phyloP scores from a whole-genome alignment of 1,284 basidiomycete genomes.

The Ustilago curta region DNA sequence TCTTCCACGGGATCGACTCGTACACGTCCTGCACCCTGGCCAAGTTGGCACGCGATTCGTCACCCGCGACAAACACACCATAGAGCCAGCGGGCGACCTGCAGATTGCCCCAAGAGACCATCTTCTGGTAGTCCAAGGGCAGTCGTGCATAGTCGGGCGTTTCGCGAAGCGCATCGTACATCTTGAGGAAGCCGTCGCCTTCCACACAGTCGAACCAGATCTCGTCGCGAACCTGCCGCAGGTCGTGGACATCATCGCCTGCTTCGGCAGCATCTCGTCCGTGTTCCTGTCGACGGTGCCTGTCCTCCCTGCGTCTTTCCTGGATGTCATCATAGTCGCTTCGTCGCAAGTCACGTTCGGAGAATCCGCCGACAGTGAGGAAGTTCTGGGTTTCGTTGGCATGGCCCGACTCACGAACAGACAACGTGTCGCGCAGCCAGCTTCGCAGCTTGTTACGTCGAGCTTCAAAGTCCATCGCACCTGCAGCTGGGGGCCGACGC shows the following conservation, averaged over 20 bases:
- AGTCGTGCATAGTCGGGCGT: slow-evolving; percentile 53
- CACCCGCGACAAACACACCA: slow-evolving; percentile 62
- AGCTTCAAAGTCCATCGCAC: slow-evolving; percentile 53
- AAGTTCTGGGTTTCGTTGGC: slow-evolving; percentile 61
- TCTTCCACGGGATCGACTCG: slow-evolving; percentile 64
- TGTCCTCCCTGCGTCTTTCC: slow-evolving; percentile 56
- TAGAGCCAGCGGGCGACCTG: slow-evolving; percentile 63
- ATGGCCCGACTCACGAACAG: slow-evolving; percentile 62
- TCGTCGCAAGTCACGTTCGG: slow-evolving; percentile 52
- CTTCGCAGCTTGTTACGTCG: slow-evolving; percentile 62
- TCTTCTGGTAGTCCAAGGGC: slow-evolving; percentile 62
- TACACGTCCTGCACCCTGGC: slow-evolving; percentile 56
- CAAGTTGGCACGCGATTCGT: slow-evolving; percentile 63
- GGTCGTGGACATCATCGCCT: slow-evolving; percentile 62
- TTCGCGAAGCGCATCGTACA: slow-evolving; percentile 56
- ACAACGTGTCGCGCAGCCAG: slow-evolving; percentile 66
- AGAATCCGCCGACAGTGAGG: slow-evolving; percentile 59
- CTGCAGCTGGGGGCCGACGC: slow-evolving; percentile 37
- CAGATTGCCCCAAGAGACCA: slow-evolving; percentile 64
- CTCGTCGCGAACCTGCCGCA: slow-evolving; percentile 59
- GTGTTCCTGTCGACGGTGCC: slow-evolving; percentile 57
- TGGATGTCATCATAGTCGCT: slow-evolving; percentile 57
- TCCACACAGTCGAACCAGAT: slow-evolving; percentile 66
- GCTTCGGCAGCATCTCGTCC: slow-evolving; percentile 59
- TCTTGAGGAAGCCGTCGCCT: slow-evolving; percentile 64